Percentiles rank a stretch among this genome's conserved stretches.
Evolutionary conservation across 768 basidiomycete species (phyloP).

Genomic region (Amyloporia xantha): DNA sequence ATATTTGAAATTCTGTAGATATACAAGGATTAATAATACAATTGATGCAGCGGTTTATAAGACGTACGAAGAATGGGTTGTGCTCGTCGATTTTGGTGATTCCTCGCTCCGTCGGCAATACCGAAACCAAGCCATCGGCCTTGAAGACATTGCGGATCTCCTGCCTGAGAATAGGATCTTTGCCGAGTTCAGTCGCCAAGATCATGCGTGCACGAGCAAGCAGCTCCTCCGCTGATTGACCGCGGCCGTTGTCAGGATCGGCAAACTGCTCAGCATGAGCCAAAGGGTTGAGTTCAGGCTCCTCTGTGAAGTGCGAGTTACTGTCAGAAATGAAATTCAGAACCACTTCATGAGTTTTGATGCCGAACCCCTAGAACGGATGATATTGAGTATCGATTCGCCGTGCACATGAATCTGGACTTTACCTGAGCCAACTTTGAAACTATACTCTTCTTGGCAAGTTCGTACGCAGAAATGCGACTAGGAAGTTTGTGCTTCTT

Average conservation of each 20-base stretch:
- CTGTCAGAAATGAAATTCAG: slow-evolving; percentile 64
- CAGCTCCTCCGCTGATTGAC: slow-evolving; percentile 57
- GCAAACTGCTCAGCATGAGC: slow-evolving; percentile 84
- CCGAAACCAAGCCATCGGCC: slow-evolving; percentile 66
- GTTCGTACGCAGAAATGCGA: slow-evolving; percentile 77
- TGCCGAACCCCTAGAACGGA: slow-evolving; percentile 66
- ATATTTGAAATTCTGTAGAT: slow-evolving; percentile 87
- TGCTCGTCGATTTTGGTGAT: slow-evolving; percentile 68
- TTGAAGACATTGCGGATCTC: slow-evolving; percentile 72
- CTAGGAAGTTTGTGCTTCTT: slow-evolving; percentile 79
- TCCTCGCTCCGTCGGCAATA: slow-evolving; percentile 86
- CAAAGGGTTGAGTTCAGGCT: slow-evolving; percentile 73
- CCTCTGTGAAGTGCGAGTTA: slow-evolving; percentile 65
- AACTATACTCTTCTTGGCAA: slow-evolving; percentile 73
- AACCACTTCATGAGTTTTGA: slow-evolving; percentile 78
- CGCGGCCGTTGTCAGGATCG: slow-evolving; percentile 56
- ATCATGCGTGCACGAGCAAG: slow-evolving; percentile 75
- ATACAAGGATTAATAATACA: neutral
- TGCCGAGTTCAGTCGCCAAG: slow-evolving; percentile 83
- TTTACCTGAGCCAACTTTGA: slow-evolving; percentile 73
- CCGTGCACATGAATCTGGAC: slow-evolving; percentile 2
- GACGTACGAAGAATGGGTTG: slow-evolving; percentile 63
- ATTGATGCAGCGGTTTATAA: too few relatives aligned
- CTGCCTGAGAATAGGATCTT: slow-evolving; percentile 82
- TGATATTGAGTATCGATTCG: slow-evolving; percentile 1